Conservation (phyloP, 768 basidiomycete genomes). For the Leucogyrophana mollusca region DNA sequence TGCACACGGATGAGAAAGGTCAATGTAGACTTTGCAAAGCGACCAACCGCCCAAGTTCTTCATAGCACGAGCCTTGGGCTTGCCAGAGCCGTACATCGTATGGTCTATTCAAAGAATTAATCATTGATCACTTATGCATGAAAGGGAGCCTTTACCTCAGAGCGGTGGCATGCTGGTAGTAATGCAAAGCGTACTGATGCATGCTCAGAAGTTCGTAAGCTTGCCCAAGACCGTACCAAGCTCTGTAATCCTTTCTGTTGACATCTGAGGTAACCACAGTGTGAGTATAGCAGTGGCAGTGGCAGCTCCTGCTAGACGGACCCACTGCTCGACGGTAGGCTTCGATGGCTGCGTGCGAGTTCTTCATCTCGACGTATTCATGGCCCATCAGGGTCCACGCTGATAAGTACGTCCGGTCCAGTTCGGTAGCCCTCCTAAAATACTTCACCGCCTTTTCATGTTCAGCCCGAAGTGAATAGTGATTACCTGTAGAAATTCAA, state of each 20-base stretch:
- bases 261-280: constrained; percentile 60
- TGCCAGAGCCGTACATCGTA: constrained; percentile 98
- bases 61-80: constrained; percentile 91
- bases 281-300: neutral
- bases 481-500: constrained; percentile 70
- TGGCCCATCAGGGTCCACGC: constrained; percentile 99
- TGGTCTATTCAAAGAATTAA: constrained; percentile 50
- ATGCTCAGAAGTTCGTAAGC: constrained; percentile 96
- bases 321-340: constrained; percentile 95
- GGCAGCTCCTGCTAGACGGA: constrained; percentile 36
- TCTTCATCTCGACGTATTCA: constrained; percentile 98
- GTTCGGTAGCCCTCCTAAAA: constrained; percentile 90
- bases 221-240: constrained; percentile 98
- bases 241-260: constrained; percentile 94
- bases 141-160: constrained; percentile 54
- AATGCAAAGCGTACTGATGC: constrained; percentile 94
- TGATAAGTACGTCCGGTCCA: constrained; percentile 91
- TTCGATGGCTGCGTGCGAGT: constrained; percentile 98
- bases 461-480: constrained; percentile 90
- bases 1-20: constrained; percentile 4
- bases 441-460: constrained; percentile 97
- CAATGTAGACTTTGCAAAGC: constrained; percentile 1
- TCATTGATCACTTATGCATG: neutral
- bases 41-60: constrained; percentile 80
- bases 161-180: constrained; percentile 94